Base-by-base conservation (phyloP, 495 filamentous ascomycete genomes). In the Neurospora discreta region DNA sequence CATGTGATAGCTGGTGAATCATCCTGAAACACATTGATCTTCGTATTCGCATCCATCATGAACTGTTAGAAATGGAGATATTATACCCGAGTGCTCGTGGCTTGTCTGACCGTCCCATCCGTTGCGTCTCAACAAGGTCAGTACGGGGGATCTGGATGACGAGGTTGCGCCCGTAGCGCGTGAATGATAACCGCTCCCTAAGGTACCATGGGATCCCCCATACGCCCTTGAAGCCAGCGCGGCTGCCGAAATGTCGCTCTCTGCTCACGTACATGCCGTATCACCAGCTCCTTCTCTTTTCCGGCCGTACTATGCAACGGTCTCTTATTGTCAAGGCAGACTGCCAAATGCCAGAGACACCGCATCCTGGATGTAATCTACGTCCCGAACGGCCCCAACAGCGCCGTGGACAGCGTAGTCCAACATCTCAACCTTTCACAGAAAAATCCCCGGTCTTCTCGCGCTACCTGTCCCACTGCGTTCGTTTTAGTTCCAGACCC, bases 21-120 rank as follows among this genome's bases (percentile, higher is more conserved):
- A 90, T 88, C 74, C 78, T 91, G 65, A 84, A 87, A 60, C 84
- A 90, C 75, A 82, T 92, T 68, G 90, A 92, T 79, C 78, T 92
- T 23, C 76, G 78, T 73, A 78, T 78, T 65, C 23, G 52, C 52
- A 1, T 65, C 15, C 6, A 18, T 33, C 26, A 15, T 33, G 52
- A 65, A 65, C 52, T 36, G 52, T 65, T 4, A 65, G 15, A 65
- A 26, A 65, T 26, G 52, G 52, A 65, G 52, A 65, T 65, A 65
- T 65, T 65, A 33, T 65, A 65, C 26, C 52, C 52, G 52, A 60
- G 30, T 70, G 79, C 73, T 0, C 72, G 72, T 65, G 76, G 75
- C 60, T 72, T 77, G 18, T 75, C 39, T 33, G 39, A 30, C 52
- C 52, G 52, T 30, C 46, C 46, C 46, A 23, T 60, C 26, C 15